These are phyloP conservation scores for Quercus engelmannii DNA, from an alignment of 306 rosid species.

Conservation along the genomic window DNA sequence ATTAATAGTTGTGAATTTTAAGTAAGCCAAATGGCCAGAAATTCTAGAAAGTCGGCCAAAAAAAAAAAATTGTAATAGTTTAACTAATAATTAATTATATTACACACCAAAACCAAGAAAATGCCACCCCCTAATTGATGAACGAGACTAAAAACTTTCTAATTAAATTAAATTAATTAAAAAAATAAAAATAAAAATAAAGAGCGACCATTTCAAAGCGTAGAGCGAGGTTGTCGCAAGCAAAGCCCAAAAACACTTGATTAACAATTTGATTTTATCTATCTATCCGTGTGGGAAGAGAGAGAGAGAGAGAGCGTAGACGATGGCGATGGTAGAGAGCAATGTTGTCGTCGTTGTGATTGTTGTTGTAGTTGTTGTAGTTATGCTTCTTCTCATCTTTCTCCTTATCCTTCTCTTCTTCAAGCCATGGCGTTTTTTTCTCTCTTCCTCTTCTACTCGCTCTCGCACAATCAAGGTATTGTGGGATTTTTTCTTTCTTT, in stretches of 20 bases:
- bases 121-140: no score
- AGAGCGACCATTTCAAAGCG: conserved; percentile 83
- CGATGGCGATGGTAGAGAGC: conserved; percentile 57
- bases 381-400: conserved; percentile 85
- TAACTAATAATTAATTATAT: no score
- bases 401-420: conserved; percentile 64
- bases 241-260: conserved; percentile 35
- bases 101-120: no score
- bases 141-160: background rate
- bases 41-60: no score
- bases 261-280: conserved; percentile 32
- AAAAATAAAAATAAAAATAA: background rate
- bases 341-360: conserved; percentile 50
- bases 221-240: conserved; percentile 58
- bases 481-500: background rate
- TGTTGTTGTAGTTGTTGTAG: conserved; percentile 58
- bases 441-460: conserved; percentile 42
- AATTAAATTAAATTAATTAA: background rate
- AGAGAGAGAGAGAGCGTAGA: conserved; percentile 48
- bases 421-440: conserved; percentile 95
- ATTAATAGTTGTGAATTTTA: no score
- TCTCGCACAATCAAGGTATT: conserved; percentile 56
- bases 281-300: conserved; percentile 4
- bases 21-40: no score
- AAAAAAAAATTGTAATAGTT: no score